Conservation (phyloP, 768 basidiomycete species). For the Xerocomellus chrysenteron region DNA sequence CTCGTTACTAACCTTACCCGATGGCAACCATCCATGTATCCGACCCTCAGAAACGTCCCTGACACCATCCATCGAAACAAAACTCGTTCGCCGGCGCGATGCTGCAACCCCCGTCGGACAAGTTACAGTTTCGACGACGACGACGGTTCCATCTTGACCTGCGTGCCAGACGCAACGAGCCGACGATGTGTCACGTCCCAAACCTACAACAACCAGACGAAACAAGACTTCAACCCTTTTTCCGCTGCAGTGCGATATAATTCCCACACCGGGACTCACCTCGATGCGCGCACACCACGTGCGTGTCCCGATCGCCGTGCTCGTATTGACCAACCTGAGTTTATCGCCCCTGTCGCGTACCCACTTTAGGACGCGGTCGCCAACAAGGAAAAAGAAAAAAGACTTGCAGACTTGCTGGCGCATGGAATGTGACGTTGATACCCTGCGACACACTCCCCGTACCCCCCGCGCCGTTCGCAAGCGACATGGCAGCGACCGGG, state of each 20-base stretch:
- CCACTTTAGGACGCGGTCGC: neutral
- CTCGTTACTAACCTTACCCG: neutral
- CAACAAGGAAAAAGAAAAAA: neutral
- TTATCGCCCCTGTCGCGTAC: conserved; percentile 39
- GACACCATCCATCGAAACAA: neutral
- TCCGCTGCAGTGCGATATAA: too few relatives aligned
- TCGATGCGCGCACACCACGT: conserved; percentile 39
- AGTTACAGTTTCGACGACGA: conserved; percentile 15
- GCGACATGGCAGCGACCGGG: conserved; percentile 37
- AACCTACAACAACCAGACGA: conserved; percentile 30
- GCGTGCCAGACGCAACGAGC: conserved; percentile 43
- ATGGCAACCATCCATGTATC: neutral
- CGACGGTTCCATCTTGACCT: conserved; percentile 37
- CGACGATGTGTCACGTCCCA: conserved; percentile 40
- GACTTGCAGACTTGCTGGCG: conserved; percentile 39
- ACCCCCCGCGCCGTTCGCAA: conserved; percentile 29
- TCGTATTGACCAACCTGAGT: conserved; percentile 43
- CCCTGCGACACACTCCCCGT: conserved; percentile 42
- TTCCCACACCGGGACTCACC: conserved; percentile 25
- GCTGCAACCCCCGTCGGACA: neutral
- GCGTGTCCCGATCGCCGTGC: conserved; percentile 31
- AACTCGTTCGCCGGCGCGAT: neutral
- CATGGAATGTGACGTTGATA: conserved; percentile 48
- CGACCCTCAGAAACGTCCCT: neutral
- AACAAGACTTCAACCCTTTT: neutral